A percentile compares a stretch with the other conserved stretches of the same genome.
Conservation (phyloP, 768 basidiomycete genomes). For the Mycena belliarum region DNA sequence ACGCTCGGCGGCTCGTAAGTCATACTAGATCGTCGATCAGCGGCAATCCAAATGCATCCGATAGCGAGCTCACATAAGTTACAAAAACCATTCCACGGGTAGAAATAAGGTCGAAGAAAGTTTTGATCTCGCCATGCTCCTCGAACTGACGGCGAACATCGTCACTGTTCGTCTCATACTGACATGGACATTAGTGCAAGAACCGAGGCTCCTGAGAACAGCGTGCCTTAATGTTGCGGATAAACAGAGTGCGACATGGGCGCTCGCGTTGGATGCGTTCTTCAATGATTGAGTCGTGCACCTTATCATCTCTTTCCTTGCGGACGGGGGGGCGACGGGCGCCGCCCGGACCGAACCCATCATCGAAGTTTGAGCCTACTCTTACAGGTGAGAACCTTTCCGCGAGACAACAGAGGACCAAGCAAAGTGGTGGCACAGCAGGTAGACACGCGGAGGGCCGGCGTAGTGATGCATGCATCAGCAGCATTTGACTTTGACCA, state of each 20-base stretch:
- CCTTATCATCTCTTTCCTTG: constrained; percentile 85
- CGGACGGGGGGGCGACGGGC: constrained; percentile 53
- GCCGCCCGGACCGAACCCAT: constrained; percentile 47
- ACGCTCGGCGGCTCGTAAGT: constrained; percentile 89
- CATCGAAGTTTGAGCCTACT: constrained; percentile 56
- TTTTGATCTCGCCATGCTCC: constrained; percentile 94
- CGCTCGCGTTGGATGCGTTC: constrained; percentile 92
- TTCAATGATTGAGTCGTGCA: constrained; percentile 90
- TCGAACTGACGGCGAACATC: constrained; percentile 86
- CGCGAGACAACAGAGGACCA: constrained; percentile 39
- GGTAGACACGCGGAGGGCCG: constrained; percentile 38
- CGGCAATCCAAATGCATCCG: constrained; percentile 4
- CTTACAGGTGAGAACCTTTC: constrained; percentile 49
- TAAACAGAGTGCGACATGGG: constrained; percentile 94
- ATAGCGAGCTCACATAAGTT: constrained; percentile 78
- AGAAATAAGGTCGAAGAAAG: constrained; percentile 92
- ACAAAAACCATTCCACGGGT: constrained; percentile 99
- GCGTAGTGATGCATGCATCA: constrained; percentile 33
- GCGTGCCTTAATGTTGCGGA: constrained; percentile 97
- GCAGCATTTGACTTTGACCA: constrained; percentile 20
- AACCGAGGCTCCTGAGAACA: constrained; percentile 8
- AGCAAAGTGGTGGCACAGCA: constrained; percentile 51
- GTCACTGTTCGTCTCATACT: constrained; percentile 90
- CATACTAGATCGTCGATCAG: constrained; percentile 58
- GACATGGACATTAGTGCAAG: constrained; percentile 7